A percentile compares a stretch with the other conserved stretches of the same genome.
Evolutionary conservation across 2,329 filamentous ascomycete species (phyloP).

Genomic region (Gaeumannomyces tritici): DNA sequence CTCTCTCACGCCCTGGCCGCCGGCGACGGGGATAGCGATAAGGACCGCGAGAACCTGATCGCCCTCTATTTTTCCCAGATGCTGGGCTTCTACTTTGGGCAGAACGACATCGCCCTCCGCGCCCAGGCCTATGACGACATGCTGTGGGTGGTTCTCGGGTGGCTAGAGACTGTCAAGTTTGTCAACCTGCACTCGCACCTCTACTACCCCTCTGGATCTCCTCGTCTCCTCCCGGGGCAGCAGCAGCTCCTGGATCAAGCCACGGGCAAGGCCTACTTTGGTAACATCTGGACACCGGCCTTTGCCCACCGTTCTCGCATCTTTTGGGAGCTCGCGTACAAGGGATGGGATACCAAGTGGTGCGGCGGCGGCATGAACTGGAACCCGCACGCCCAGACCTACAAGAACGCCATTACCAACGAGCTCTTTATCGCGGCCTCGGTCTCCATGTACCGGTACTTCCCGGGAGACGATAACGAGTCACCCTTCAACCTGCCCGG

Average conservation of each 20-base stretch:
- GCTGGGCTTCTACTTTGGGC: conserved; percentile 74
- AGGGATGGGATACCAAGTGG: conserved; percentile 72
- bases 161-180: conserved; percentile 76
- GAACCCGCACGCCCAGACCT: conserved; percentile 71
- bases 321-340: conserved; percentile 73
- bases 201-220: conserved; percentile 37
- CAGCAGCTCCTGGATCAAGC: conserved; percentile 21
- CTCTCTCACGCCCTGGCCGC: conserved; percentile 50
- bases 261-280: conserved; percentile 53
- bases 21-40: conserved; percentile 26
- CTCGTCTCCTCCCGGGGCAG: conserved; percentile 17
- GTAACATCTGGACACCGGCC: conserved; percentile 60
- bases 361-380: conserved; percentile 87
- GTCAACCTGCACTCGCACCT: conserved; percentile 57
- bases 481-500: conserved; percentile 48
- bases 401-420: conserved; percentile 96
- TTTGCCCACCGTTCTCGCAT: conserved; percentile 77
- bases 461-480: conserved; percentile 68
- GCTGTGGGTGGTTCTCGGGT: conserved; percentile 87
- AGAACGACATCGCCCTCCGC: conserved; percentile 66
- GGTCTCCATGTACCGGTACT: conserved; percentile 81
- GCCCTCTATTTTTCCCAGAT: conserved; percentile 73
- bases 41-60: conserved; percentile 65
- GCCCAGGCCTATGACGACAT: conserved; percentile 84
- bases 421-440: conserved; percentile 81